Evolutionary conservation across 1,139 yeast genomes (phyloP).

Genomic region (Suhomyces bokatorum): DNA sequence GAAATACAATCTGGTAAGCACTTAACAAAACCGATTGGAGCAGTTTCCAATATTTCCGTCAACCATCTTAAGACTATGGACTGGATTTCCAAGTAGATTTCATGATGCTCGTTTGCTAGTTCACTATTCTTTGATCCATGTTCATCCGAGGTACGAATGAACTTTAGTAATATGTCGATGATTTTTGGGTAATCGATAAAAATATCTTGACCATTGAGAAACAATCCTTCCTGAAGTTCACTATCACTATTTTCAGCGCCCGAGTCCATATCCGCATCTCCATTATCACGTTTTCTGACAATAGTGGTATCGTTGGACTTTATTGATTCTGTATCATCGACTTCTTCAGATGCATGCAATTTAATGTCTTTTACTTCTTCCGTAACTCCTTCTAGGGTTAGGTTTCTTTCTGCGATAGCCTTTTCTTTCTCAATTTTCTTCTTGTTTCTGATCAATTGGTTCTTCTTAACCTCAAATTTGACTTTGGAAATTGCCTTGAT

Average conservation of each 20-base stretch:
- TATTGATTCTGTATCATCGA: constrained; percentile 25
- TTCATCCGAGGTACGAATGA: constrained; percentile 54
- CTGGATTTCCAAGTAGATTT: constrained; percentile 72
- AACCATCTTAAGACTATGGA: constrained; percentile 83
- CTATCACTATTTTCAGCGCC: constrained; percentile 1
- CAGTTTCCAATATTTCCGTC: constrained; percentile 67
- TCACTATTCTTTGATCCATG: constrained; percentile 26
- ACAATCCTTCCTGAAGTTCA: constrained; percentile 47
- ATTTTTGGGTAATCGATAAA: constrained; percentile 78
- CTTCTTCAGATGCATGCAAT: constrained; percentile 7
- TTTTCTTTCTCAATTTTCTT: constrained; percentile 12
- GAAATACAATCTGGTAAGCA: constrained; percentile 50
- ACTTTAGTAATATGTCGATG: constrained; percentile 75
- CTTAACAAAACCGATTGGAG: constrained; percentile 74
- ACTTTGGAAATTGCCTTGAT: constrained; percentile 73
- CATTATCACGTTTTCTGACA: constrained; percentile 18
- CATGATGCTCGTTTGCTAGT: constrained; percentile 39
- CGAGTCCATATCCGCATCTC: constrained; percentile 34
- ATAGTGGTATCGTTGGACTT: constrained; percentile 28
- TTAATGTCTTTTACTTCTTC: constrained; percentile 12
- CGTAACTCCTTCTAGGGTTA: constrained; percentile 5
- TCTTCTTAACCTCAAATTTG: constrained; percentile 49
- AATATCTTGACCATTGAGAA: constrained; percentile 85
- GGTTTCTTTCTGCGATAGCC: constrained; percentile 5
- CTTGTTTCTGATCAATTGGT: constrained; percentile 24